Evolutionary conservation across 495 filamentous ascomycete species (phyloP).

Genomic region (Podospora australis): DNA sequence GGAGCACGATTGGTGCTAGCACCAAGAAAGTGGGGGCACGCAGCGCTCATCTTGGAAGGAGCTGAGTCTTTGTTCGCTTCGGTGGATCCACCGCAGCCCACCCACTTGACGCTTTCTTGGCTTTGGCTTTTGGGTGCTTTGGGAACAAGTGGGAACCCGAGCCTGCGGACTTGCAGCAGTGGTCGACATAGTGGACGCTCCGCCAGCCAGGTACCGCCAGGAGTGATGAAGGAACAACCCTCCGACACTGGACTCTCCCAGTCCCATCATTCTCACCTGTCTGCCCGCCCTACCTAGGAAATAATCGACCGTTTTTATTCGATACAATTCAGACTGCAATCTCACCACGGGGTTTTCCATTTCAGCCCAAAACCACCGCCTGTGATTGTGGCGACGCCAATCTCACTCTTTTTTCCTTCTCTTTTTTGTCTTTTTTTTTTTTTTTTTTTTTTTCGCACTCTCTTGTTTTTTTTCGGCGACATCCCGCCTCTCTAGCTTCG

Average conservation of each 20-base stretch:
- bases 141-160: no score
- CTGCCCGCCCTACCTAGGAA: background rate
- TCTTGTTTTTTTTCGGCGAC: no score
- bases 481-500: background rate
- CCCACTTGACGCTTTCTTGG: conserved; percentile 10
- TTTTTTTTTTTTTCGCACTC: background rate
- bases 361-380: background rate
- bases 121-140: conserved; percentile 3
- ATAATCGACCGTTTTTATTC: background rate
- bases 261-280: background rate
- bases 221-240: background rate
- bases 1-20: conserved; percentile 4
- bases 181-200: no score
- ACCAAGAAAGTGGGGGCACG: conserved; percentile 1
- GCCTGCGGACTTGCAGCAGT: no score
- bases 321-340: background rate
- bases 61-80: conserved; percentile 10
- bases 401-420: background rate
- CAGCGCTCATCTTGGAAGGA: conserved; percentile 17
- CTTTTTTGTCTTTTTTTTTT: background rate
- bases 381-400: no score
- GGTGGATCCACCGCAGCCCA: conserved; percentile 9
- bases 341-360: no score
- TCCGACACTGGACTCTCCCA: no score
- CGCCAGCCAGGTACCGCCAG: background rate